Evolutionary conservation across 108 stramenopile genomes (phyloP).

Genomic region (Cyclostephanos tholiformis): DNA sequence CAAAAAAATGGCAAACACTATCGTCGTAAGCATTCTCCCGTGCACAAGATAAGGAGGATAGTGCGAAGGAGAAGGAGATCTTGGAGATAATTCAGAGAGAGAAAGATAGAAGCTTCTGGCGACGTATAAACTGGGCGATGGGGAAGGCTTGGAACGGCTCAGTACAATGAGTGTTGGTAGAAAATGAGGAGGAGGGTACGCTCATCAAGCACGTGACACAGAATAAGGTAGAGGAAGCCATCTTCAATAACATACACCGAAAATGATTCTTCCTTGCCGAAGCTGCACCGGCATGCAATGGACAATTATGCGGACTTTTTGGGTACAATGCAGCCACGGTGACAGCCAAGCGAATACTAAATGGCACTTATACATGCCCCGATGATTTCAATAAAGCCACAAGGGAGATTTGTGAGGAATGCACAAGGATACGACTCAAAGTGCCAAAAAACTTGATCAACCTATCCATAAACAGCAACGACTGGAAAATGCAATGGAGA

Average conservation of each 20-base stretch:
- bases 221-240: not conserved
- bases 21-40: not conserved
- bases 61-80: too few species aligned
- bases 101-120: too few species aligned
- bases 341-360: not conserved
- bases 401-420: not conserved
- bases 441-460: not conserved
- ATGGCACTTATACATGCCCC: too few species aligned
- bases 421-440: not conserved
- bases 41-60: not conserved
- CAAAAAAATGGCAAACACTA: not conserved
- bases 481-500: not conserved
- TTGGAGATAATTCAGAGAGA: too few species aligned
- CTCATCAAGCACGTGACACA: not conserved
- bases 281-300: too few species aligned
- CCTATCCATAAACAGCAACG: not conserved
- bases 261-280: too few species aligned
- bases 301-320: not conserved
- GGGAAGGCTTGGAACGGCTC: not conserved
- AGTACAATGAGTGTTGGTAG: slow-evolving; percentile 8
- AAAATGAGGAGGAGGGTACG: not conserved
- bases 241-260: too few species aligned
- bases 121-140: slow-evolving; percentile 5
- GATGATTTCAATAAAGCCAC: not conserved
- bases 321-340: not conserved